These are phyloP conservation scores for Ceratobasidium sp. DNA, from an alignment of 1,284 basidiomycete genomes.

Conservation along the genomic window DNA sequence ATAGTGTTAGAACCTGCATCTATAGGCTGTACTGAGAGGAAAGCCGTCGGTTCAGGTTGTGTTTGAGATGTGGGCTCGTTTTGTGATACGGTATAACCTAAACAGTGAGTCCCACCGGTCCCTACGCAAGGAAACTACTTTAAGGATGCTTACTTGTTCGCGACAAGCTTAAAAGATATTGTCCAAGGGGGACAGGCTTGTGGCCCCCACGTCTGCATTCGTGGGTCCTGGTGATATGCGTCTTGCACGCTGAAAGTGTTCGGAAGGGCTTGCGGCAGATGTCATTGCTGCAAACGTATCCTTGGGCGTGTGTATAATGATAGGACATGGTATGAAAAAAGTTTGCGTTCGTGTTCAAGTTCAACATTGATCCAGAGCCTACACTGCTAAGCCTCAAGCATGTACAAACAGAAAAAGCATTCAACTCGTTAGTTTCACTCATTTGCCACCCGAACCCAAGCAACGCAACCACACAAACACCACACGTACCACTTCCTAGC, in stretches of 20 bases:
- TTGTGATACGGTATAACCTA: not conserved
- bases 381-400: not conserved
- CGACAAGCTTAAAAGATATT: not conserved
- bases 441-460: not conserved
- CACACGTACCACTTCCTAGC: not conserved
- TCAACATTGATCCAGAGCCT: not conserved
- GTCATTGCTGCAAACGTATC: not conserved
- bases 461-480: conserved; percentile 2
- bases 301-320: not conserved
- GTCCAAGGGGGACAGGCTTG: not conserved
- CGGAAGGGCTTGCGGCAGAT: not conserved
- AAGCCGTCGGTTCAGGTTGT: not conserved
- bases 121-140: no score
- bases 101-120: no score
- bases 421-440: not conserved
- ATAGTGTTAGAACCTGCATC: not conserved
- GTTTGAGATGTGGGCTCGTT: not conserved
- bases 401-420: not conserved
- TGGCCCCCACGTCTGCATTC: not conserved
- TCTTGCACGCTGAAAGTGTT: not conserved
- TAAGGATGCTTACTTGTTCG: not conserved
- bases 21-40: not conserved
- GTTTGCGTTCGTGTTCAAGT: not conserved
- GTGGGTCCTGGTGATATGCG: not conserved
- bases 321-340: not conserved